Percentiles rank a stretch among this genome's conserved stretches.
phyloP scores from a whole-genome alignment of 805 yeast genomes.

The Wickerhamiella nectarea region DNA sequence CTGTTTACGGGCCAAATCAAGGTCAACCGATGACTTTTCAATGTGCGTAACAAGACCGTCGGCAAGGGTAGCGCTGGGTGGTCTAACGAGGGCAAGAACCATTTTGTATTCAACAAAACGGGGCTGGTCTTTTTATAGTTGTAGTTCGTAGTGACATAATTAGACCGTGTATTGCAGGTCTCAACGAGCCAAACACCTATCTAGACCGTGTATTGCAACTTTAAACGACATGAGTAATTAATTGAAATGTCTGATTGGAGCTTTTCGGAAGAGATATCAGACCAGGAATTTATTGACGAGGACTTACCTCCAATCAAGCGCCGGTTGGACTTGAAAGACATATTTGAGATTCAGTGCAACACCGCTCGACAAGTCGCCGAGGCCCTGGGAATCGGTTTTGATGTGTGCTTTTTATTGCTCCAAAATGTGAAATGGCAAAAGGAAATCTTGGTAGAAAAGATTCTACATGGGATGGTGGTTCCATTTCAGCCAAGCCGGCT shows the following conservation, averaged over 20 bases:
- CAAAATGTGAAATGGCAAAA: not conserved
- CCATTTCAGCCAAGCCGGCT: not conserved
- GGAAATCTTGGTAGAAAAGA: not conserved
- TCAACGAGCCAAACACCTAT: not conserved
- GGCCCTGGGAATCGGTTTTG: not conserved
- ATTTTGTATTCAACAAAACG: not conserved
- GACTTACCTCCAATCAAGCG: not conserved
- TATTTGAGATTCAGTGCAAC: not conserved
- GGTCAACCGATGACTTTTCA: constrained; percentile 4
- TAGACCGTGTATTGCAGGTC: constrained; percentile 2
- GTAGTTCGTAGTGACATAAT: not conserved
- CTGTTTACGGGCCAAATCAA: constrained; percentile 1
- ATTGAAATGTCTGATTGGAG: constrained; percentile 1
- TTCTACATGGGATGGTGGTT: not conserved
- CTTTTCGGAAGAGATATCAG: constrained; percentile 1
- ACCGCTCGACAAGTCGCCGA: not conserved
- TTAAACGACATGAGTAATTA: constrained; percentile 2
- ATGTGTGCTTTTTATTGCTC: not conserved
- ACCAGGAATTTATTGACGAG: not conserved
- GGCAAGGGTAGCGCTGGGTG: constrained; percentile 6
- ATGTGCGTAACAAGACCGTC: constrained; percentile 8
- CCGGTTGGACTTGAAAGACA: not conserved
- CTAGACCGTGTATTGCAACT: constrained; percentile 1
- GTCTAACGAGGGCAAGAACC: constrained; percentile 6
- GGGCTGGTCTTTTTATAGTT: not conserved